These are phyloP conservation scores for Pleoardoris graminearum DNA, from an alignment of 2,329 filamentous ascomycete genomes.

Conservation along the genomic window DNA sequence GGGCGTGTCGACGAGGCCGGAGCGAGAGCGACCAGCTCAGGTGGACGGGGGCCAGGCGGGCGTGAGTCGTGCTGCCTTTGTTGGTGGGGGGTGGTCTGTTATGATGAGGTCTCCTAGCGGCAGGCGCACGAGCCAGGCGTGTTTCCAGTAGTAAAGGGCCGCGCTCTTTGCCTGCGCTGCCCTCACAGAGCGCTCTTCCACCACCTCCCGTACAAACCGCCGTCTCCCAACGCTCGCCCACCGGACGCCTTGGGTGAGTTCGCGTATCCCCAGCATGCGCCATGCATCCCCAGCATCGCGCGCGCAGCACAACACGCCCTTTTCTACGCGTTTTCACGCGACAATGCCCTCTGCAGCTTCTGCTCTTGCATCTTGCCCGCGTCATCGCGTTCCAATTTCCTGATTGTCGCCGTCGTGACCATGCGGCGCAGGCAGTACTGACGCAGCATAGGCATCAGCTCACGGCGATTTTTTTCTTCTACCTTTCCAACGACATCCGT, in stretches of 20 bases:
- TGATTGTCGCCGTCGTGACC: constrained; percentile 31
- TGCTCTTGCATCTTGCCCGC: constrained; percentile 32
- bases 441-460: constrained; percentile 35
- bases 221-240: constrained; percentile 22
- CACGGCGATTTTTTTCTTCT: constrained; percentile 25
- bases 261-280: constrained; percentile 27
- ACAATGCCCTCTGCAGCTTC: constrained; percentile 28
- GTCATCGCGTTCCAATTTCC: constrained; percentile 36
- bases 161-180: constrained; percentile 17
- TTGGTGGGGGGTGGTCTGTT: constrained; percentile 10
- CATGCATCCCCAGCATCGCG: constrained; percentile 22
- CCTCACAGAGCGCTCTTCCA: constrained; percentile 13
- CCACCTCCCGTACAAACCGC: constrained; percentile 25
- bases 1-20: too few species aligned
- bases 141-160: constrained; percentile 9
- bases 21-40: too few species aligned
- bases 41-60: neutral
- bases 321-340: constrained; percentile 39
- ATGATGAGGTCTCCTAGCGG: constrained; percentile 3
- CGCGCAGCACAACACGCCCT: constrained; percentile 33
- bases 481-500: constrained; percentile 26
- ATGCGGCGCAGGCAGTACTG: constrained; percentile 28
- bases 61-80: constrained; percentile 7
- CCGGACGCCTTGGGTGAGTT: constrained; percentile 39
- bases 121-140: constrained; percentile 1